Conservation (phyloP, 768 basidiomycete genomes). For the Rhizopogon vesiculosus region DNA sequence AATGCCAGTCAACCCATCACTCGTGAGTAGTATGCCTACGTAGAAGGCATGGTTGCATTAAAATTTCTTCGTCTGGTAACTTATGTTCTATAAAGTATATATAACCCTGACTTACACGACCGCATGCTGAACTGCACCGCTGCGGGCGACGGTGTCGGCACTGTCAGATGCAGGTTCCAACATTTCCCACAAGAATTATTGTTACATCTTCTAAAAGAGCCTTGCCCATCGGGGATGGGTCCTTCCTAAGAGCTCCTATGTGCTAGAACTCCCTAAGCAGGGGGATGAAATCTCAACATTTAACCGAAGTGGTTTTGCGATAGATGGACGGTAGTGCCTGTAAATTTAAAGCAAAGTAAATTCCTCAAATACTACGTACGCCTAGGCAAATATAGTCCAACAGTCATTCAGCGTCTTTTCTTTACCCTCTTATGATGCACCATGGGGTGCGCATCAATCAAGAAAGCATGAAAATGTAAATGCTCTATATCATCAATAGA, state of each 20-base stretch:
- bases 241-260: neutral
- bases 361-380: neutral
- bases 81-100: neutral
- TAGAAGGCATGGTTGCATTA: neutral
- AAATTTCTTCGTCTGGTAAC: neutral
- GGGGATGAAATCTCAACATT: no score
- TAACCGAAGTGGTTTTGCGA: no score
- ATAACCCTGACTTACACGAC: neutral
- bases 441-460: neutral
- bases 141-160: neutral
- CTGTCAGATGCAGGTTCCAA: neutral
- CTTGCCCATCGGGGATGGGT: neutral
- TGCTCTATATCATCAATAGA: no score
- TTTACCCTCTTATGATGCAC: neutral
- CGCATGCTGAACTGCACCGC: neutral
- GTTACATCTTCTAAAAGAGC: neutral
- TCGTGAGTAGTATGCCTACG: neutral
- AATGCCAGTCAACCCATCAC: neutral
- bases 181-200: neutral
- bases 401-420: neutral
- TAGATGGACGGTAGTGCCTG: no score
- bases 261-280: no score
- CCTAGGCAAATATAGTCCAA: no score
- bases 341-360: neutral
- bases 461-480: neutral